Evolutionary conservation across 441 rosid species (phyloP).

Genomic region (Biscutella auriculata): DNA sequence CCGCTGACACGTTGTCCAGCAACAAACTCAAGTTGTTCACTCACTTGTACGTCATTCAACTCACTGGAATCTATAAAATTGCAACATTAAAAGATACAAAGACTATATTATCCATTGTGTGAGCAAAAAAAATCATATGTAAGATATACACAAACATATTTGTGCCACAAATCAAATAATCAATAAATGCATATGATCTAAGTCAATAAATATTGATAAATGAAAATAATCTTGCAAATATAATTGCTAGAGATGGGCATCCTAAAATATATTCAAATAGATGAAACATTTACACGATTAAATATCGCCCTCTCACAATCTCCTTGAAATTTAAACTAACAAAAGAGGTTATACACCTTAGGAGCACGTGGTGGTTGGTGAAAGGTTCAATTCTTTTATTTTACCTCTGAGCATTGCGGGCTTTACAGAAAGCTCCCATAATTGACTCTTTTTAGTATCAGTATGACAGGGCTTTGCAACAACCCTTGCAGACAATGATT

Average conservation of each 20-base stretch:
- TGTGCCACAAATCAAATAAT: neutral
- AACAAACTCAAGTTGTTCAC: slow-evolving; percentile 38
- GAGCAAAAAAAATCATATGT: neutral
- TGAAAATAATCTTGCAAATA: neutral
- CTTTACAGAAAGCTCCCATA: slow-evolving; percentile 85
- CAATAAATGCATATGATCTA: neutral
- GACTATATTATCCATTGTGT: neutral
- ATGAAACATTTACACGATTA: neutral
- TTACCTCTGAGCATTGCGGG: slow-evolving; percentile 59
- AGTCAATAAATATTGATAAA: neutral
- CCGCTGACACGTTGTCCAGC: slow-evolving; percentile 53
- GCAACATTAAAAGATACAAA: slow-evolving; percentile 6
- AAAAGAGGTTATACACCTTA: neutral
- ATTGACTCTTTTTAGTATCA: slow-evolving; percentile 38
- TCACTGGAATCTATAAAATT: slow-evolving; percentile 33
- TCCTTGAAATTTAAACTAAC: neutral
- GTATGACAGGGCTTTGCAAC: slow-evolving; percentile 44
- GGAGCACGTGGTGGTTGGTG: neutral
- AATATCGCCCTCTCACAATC: neutral
- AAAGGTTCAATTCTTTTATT: neutral
- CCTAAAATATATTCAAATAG: neutral
- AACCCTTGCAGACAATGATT: slow-evolving; percentile 67
- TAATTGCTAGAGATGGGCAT: neutral
- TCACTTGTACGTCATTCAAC: slow-evolving; percentile 19
- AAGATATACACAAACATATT: neutral